Base-by-base conservation (phyloP, 129 eudicot genomes). In the Solidago caesia region DNA sequence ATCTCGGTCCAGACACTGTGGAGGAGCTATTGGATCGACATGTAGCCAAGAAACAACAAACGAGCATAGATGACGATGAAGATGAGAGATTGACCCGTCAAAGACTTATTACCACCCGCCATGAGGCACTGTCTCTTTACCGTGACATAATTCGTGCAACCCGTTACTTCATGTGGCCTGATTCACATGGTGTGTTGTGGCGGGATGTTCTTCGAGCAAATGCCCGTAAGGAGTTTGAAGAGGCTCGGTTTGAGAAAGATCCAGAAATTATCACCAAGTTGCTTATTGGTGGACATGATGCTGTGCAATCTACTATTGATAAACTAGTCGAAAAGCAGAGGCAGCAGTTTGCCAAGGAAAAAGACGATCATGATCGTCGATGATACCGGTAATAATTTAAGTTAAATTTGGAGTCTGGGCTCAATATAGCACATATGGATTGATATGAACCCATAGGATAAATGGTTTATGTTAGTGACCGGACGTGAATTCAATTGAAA, bases 21-120 rank as follows among this genome's bases (percentile, higher is more conserved):
- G 97, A 94, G 49, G 97, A 94, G 82, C 86, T 94, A 13, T 65
- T 94, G 16, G 98, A 94, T n/a, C 82, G 98, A 43, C 97, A 94
- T 76, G 68, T 90, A 29, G 88, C 72, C 56, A 87, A 94, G 71
- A 80, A 80, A 61, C 88, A 80, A 61, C 88, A 85, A 13, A 85
- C 70, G 44, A 72, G 59, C 29, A 48, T 52, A 21, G 72, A 89
- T 44, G 90, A 82, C 16, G 91, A 84, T 29, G 97, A 88, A 73
- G 85, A 79, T 44, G 97, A 93, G 76, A 26, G 65, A 3, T 49
- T 88, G 53, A 82, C 81, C 27, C 80, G 88, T n/a, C 97, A 85
- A 68, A 85, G 85, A 68, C 98, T 94, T 73, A 85, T 88, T 29
- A 94, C 87, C 80, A 86, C 89, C 10, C 88, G 97, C 3, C 89